Evolutionary conservation across 257 asterid genomes (phyloP).

Genomic region (Ilex aquifolium): DNA sequence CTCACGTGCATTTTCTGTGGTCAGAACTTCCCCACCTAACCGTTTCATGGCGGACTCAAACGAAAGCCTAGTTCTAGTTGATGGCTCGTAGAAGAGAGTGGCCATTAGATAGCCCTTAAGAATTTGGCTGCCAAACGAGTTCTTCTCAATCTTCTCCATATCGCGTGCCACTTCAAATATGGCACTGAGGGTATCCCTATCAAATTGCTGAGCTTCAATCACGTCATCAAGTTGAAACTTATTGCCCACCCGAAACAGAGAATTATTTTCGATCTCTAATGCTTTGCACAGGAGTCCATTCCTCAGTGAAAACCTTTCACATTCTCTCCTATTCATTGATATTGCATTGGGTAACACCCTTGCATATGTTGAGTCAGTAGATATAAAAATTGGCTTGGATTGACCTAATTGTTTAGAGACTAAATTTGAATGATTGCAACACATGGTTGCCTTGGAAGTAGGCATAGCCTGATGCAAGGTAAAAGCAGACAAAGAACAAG

Average conservation of each 20-base stretch:
- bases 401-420: constrained; percentile 10
- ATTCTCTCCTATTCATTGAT: constrained; percentile 8
- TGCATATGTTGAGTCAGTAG: constrained; percentile 14
- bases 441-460: constrained; percentile 20
- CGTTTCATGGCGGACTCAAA: constrained; percentile 98
- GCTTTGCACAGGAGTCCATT: constrained; percentile 40
- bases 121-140: constrained; percentile 54
- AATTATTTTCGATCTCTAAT: constrained; percentile 36
- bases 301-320: constrained; percentile 12
- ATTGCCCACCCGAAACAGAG: constrained; percentile 29
- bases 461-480: constrained; percentile 15
- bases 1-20: constrained; percentile 94
- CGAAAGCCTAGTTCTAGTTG: constrained; percentile 93
- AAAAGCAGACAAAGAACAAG: constrained; percentile 31
- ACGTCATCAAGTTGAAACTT: constrained; percentile 74
- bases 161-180: constrained; percentile 84
- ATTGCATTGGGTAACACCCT: constrained; percentile 16
- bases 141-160: constrained; percentile 89
- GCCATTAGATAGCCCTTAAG: constrained; percentile 91
- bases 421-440: constrained; percentile 15
- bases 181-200: constrained; percentile 60
- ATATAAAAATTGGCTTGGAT: constrained; percentile 17
- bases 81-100: constrained; percentile 89
- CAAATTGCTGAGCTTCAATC: constrained; percentile 92
- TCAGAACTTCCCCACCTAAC: constrained; percentile 77